A percentile compares a stretch with the other conserved stretches of the same genome.
phyloP scores from a whole-genome alignment of 306 rosid genomes.

The Prunus mira region DNA sequence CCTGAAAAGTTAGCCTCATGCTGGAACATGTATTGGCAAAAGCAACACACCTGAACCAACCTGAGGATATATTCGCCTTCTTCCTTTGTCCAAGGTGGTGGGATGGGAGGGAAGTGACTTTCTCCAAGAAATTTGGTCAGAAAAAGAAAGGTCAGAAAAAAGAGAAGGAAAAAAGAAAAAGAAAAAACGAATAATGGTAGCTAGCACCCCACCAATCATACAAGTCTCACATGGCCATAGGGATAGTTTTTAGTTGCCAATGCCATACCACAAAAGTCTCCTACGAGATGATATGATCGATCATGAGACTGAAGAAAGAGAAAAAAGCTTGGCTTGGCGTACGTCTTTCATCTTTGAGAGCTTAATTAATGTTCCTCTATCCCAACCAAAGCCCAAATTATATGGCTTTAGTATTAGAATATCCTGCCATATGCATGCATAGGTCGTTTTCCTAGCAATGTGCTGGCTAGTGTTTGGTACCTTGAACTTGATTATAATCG shows the following conservation, averaged over 20 bases:
- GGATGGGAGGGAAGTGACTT: too few species aligned
- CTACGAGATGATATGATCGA: background rate
- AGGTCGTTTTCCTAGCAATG: background rate
- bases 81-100: too few species aligned
- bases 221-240: conserved; percentile 20
- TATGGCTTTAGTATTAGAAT: too few species aligned
- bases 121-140: background rate
- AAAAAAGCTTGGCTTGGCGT: too few species aligned
- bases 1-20: too few species aligned
- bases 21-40: too few species aligned
- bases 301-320: conserved; percentile 2
- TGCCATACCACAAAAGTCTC: background rate
- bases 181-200: background rate
- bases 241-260: background rate
- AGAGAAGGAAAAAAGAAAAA: background rate
- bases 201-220: background rate
- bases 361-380: background rate
- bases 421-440: background rate
- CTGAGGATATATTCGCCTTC: too few species aligned
- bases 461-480: background rate
- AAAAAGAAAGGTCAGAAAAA: background rate
- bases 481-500: background rate
- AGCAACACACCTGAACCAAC: too few species aligned
- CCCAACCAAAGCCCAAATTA: background rate
- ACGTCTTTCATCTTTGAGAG: background rate